Percentiles rank a stretch among this genome's conserved stretches.
These are phyloP conservation scores for Pseudogymnoascus sp. DNA, from an alignment of 2,329 filamentous ascomycete species.

Conservation along the genomic window DNA sequence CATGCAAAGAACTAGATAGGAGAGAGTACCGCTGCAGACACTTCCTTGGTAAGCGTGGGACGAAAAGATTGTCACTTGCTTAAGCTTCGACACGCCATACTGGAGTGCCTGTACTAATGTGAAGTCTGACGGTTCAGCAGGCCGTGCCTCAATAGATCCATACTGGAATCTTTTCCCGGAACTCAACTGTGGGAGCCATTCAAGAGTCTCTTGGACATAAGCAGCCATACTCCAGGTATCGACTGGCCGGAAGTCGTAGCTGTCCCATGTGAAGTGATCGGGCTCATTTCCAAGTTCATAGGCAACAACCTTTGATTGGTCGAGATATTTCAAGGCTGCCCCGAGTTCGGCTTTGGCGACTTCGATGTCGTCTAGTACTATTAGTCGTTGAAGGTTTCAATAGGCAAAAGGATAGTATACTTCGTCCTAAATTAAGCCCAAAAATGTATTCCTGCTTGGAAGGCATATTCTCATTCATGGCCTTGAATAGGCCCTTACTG, in stretches of 20 bases:
- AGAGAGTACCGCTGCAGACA: not conserved
- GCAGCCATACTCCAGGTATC: not conserved
- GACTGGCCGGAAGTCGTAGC: not conserved
- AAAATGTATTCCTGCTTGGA: not conserved
- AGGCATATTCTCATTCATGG: not conserved
- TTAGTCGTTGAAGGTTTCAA: not conserved
- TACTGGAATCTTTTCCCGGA: not conserved
- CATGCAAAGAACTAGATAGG: not conserved
- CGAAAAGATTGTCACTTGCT: not conserved
- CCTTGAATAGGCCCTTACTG: not conserved
- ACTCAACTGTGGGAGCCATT: not conserved
- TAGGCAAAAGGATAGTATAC: not conserved
- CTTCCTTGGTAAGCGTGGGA: not conserved
- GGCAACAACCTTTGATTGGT: not conserved
- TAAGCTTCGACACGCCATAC: not conserved
- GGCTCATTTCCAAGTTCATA: not conserved
- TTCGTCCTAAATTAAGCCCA: slow-evolving; percentile 5
- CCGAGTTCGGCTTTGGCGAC: not conserved
- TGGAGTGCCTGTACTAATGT: not conserved
- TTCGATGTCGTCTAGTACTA: not conserved
- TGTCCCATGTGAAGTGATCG: not conserved
- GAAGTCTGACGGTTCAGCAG: not conserved
- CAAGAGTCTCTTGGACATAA: not conserved
- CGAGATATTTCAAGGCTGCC: not conserved
- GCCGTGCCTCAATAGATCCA: not conserved